Percentiles rank a stretch among this genome's conserved stretches.
phyloP scores from a whole-genome alignment of 1,139 yeast species.

The Chernovozyma aurita region DNA sequence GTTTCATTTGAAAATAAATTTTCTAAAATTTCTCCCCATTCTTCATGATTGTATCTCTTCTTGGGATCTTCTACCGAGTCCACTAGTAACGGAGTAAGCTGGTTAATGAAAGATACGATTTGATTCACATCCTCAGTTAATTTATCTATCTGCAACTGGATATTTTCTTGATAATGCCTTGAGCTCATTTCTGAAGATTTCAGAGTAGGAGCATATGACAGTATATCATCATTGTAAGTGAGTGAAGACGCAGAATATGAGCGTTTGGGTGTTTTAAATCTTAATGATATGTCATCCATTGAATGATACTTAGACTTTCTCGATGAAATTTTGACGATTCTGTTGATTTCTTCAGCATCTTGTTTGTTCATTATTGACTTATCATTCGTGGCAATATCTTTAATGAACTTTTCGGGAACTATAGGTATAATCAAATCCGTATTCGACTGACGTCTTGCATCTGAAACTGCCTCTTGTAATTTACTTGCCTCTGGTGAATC shows the following conservation, averaged over 20 bases:
- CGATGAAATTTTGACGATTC: too few relatives aligned
- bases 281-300: too few relatives aligned
- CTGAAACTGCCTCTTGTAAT: too few relatives aligned
- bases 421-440: too few relatives aligned
- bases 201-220: background rate
- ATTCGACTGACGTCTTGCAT: too few relatives aligned
- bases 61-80: conserved; percentile 30
- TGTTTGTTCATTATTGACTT: too few relatives aligned
- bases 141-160: background rate
- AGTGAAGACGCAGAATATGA: background rate
- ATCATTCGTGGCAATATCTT: too few relatives aligned
- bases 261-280: too few relatives aligned
- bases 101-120: conserved; percentile 11
- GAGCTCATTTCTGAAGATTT: background rate
- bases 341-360: too few relatives aligned
- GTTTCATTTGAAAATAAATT: conserved; percentile 10
- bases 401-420: too few relatives aligned
- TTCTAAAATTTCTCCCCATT: conserved; percentile 26
- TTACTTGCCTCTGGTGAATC: too few relatives aligned
- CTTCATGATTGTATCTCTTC: conserved; percentile 27
- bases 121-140: background rate
- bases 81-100: conserved; percentile 24
- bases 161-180: background rate
- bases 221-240: background rate
- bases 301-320: too few relatives aligned